Evolutionary conservation across 2,329 filamentous ascomycete genomes (phyloP).

Genomic region (Dactylonectria macrodidyma): DNA sequence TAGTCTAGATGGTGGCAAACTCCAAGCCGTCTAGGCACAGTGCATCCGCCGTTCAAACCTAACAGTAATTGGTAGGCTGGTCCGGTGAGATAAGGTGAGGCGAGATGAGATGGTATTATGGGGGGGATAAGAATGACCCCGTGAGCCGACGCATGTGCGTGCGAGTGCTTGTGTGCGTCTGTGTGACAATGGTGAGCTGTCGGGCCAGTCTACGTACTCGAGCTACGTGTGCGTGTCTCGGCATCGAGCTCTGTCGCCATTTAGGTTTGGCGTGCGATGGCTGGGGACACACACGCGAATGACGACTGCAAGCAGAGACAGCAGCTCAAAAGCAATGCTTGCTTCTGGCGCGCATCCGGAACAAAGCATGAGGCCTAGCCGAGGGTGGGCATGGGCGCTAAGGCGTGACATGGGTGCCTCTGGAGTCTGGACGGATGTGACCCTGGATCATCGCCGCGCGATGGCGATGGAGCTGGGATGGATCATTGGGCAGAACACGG

Average conservation of each 20-base stretch:
- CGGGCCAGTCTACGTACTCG: constrained; percentile 1
- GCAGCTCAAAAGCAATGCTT: neutral
- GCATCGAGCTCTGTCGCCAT: constrained; percentile 10
- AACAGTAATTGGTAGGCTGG: neutral
- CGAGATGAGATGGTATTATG: constrained; percentile 11
- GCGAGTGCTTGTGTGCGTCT: constrained; percentile 4
- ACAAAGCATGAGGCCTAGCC: constrained; percentile 27
- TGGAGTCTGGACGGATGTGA: constrained; percentile 22
- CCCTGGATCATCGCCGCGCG: constrained; percentile 19
- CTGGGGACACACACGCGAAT: constrained; percentile 2
- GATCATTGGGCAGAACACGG: constrained; percentile 9
- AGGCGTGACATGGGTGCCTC: constrained; percentile 20
- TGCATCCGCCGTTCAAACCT: neutral
- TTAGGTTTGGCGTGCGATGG: constrained; percentile 17
- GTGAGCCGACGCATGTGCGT: constrained; percentile 8
- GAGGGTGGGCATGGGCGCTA: constrained; percentile 26
- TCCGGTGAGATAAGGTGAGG: constrained; percentile 29
- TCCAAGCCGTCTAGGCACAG: constrained; percentile 2
- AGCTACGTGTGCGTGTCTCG: constrained; percentile 20
- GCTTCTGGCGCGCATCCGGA: constrained; percentile 16
- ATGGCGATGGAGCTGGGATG: constrained; percentile 20
- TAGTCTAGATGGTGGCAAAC: neutral
- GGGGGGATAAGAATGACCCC: neutral
- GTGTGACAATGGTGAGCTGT: constrained; percentile 6
- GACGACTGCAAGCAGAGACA: neutral